A percentile compares a stretch with the other conserved stretches of the same genome.
Conservation (phyloP, 116 monocot species). For the Cymodocea nodosa region DNA sequence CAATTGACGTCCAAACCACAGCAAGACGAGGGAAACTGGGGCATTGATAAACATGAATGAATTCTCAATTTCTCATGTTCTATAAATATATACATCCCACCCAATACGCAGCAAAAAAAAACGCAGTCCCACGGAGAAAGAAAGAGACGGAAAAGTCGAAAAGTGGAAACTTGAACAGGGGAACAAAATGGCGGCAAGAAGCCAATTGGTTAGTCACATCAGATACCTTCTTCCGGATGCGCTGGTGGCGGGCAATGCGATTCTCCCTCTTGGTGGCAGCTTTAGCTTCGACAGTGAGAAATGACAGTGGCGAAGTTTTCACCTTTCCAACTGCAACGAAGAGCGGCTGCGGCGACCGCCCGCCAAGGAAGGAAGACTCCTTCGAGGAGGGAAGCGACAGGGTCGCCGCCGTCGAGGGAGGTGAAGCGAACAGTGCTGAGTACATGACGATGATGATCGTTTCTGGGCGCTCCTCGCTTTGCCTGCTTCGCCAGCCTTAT, state of each 20-base stretch:
- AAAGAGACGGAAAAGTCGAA: neutral
- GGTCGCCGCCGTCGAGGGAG: neutral
- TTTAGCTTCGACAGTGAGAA: constrained; percentile 36
- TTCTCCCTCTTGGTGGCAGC: constrained; percentile 42
- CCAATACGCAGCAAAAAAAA: neutral
- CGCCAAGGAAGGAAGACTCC: constrained; percentile 12
- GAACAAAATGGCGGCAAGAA: neutral
- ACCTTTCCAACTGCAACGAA: neutral
- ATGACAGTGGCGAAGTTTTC: neutral
- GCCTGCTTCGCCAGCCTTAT: neutral
- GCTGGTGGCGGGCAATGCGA: constrained; percentile 49
- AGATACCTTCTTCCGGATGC: constrained; percentile 72
- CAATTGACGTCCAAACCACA: too few relatives aligned
- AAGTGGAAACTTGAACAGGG: neutral
- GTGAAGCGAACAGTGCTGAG: constrained; percentile 3
- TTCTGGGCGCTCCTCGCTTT: too few relatives aligned
- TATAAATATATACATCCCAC: neutral
- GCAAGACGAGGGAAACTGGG: too few relatives aligned
- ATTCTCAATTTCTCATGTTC: too few relatives aligned
- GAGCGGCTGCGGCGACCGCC: neutral
- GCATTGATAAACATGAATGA: too few relatives aligned
- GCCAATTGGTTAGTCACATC: neutral
- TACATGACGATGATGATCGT: too few relatives aligned
- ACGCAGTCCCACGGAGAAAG: neutral
- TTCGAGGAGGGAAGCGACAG: constrained; percentile 5